phyloP scores from a whole-genome alignment of 805 yeast species.

The Saturnispora serradocipensis region DNA sequence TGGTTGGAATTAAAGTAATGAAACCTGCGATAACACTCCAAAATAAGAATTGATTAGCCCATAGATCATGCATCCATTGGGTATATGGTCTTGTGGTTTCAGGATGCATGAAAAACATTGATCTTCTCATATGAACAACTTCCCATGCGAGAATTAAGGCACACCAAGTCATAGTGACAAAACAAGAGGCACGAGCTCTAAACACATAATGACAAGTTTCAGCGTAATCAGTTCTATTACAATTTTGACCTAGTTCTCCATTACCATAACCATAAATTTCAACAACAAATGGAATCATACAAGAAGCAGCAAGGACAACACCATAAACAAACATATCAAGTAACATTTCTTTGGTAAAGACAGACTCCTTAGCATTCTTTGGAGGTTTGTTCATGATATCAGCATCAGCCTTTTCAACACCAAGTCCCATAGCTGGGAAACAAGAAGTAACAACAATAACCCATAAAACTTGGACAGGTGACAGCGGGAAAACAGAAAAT shows the following conservation, averaged over 20 bases:
- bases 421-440: constrained; percentile 80
- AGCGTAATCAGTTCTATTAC: constrained; percentile 41
- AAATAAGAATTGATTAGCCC: constrained; percentile 68
- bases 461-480: constrained; percentile 78
- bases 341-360: constrained; percentile 60
- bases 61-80: constrained; percentile 54
- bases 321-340: constrained; percentile 69
- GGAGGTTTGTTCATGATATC: constrained; percentile 61
- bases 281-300: constrained; percentile 57
- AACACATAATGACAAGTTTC: constrained; percentile 53
- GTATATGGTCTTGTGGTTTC: constrained; percentile 51
- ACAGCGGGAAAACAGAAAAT: constrained; percentile 70
- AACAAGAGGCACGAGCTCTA: constrained; percentile 67
- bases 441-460: constrained; percentile 70
- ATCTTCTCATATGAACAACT: constrained; percentile 61
- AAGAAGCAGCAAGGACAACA: constrained; percentile 58
- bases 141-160: constrained; percentile 79
- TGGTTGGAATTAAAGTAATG: constrained; percentile 66
- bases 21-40: constrained; percentile 74
- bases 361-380: constrained; percentile 41
- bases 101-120: constrained; percentile 64
- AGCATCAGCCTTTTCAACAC: constrained; percentile 54
- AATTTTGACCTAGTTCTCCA: constrained; percentile 55
- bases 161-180: constrained; percentile 82
- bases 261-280: constrained; percentile 58